A percentile compares a stretch with the other conserved stretches of the same genome.
These are phyloP conservation scores for Alisma plantagoaquatica DNA, from an alignment of 106 monocot species.

Conservation along the genomic window DNA sequence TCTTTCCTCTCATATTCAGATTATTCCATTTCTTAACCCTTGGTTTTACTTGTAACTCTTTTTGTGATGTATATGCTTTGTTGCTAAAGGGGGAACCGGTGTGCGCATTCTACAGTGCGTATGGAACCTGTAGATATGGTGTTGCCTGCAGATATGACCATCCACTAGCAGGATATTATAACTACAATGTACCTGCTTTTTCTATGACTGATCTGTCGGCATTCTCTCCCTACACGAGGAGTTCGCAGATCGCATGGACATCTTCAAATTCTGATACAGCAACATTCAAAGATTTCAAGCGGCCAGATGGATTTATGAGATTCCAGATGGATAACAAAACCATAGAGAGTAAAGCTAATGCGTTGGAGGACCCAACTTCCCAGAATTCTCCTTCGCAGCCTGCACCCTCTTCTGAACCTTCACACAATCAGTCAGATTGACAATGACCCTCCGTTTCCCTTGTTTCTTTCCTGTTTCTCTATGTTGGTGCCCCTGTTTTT, in stretches of 20 bases:
- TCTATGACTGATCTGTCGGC: conserved; percentile 17
- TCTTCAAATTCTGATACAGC: conserved; percentile 14
- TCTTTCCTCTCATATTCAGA: neutral
- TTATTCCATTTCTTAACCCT: neutral
- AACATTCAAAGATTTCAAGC: neutral
- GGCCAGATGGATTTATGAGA: conserved; percentile 2
- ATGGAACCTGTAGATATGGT: conserved; percentile 53
- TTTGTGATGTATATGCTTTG: neutral
- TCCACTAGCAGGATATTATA: conserved; percentile 23
- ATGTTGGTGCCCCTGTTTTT: no score
- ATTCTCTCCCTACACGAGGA: conserved; percentile 22
- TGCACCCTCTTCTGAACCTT: conserved; percentile 20
- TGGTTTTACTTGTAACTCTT: neutral
- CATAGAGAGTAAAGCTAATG: neutral
- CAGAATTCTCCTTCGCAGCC: conserved; percentile 22
- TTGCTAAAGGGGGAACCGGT: conserved; percentile 32
- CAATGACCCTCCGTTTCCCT: neutral
- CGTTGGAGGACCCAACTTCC: conserved; percentile 10
- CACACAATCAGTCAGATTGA: conserved; percentile 26
- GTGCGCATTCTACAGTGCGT: conserved; percentile 28
- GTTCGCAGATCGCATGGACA: neutral
- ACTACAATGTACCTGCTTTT: conserved; percentile 20
- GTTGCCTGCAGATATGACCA: conserved; percentile 59
- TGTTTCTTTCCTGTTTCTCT: conserved; percentile 1
- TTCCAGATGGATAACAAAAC: conserved; percentile 2